Evolutionary conservation across 495 filamentous ascomycete genomes (phyloP).

Genomic region (Recurvomyces mirabilis): DNA sequence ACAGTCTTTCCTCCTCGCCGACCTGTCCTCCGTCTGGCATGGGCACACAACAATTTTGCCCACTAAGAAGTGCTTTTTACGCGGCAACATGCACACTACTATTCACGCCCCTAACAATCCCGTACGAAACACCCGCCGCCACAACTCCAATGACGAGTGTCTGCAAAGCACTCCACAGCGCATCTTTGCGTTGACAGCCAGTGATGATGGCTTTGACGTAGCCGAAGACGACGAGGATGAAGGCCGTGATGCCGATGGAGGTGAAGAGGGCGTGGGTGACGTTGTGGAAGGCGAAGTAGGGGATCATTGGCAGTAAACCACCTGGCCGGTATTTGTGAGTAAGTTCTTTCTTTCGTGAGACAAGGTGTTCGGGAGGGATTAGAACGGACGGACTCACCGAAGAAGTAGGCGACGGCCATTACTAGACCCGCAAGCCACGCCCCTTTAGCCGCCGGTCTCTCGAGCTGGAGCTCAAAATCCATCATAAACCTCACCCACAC

Average conservation of each 20-base stretch:
- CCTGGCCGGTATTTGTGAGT: no score
- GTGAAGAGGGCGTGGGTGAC: slow-evolving; percentile 38
- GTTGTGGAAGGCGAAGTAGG: slow-evolving; percentile 40
- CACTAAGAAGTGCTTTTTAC: no score
- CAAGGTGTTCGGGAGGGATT: not conserved
- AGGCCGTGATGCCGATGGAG: slow-evolving; percentile 39
- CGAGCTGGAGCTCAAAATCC: slow-evolving; percentile 41
- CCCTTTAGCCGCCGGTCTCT: slow-evolving; percentile 33
- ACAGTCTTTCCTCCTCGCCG: no score
- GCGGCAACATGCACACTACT: no score
- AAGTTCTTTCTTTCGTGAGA: not conserved
- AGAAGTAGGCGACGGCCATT: slow-evolving; percentile 44
- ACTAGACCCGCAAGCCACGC: slow-evolving; percentile 39
- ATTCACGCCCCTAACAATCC: slow-evolving; percentile 25
- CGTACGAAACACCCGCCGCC: slow-evolving; percentile 23
- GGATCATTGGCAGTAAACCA: slow-evolving; percentile 46
- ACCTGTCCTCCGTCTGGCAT: no score
- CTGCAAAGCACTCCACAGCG: slow-evolving; percentile 21
- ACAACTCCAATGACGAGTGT: slow-evolving; percentile 24
- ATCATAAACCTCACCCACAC: slow-evolving; percentile 42
- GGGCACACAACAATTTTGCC: no score
- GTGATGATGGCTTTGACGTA: slow-evolving; percentile 35
- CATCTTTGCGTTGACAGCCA: slow-evolving; percentile 12
- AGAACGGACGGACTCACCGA: slow-evolving; percentile 28
- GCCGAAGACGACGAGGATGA: slow-evolving; percentile 44